These are phyloP conservation scores for Boletus tomentosulus DNA, from an alignment of 768 basidiomycete genomes.

Conservation along the genomic window DNA sequence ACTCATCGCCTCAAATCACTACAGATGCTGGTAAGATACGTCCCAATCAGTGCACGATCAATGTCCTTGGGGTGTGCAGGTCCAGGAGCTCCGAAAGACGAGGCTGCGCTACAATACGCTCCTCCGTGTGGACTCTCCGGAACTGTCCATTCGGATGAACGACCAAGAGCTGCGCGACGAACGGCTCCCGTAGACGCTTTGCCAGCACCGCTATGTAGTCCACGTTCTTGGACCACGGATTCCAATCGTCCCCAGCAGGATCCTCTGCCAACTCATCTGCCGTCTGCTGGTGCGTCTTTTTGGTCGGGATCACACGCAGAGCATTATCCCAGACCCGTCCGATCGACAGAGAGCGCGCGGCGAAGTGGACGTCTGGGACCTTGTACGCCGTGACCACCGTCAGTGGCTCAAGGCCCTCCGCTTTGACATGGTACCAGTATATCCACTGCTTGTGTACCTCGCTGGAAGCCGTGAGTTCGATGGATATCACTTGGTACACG, in stretches of 20 bases:
- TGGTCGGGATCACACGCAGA: conserved; percentile 7
- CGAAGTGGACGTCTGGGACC: neutral
- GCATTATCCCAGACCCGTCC: conserved; percentile 25
- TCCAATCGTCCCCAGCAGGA: neutral
- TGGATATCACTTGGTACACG: conserved; percentile 18
- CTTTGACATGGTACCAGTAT: conserved; percentile 20
- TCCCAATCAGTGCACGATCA: conserved; percentile 17
- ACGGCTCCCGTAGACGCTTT: conserved; percentile 16
- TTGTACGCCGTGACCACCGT: conserved; percentile 12
- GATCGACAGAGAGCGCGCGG: conserved; percentile 12
- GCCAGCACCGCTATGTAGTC: conserved; percentile 9
- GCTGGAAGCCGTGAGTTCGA: conserved; percentile 4
- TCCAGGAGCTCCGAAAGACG: conserved; percentile 10
- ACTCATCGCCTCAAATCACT: neutral
- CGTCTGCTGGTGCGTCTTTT: neutral
- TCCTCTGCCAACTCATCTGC: neutral
- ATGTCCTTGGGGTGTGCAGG: conserved; percentile 16
- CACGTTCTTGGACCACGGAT: conserved; percentile 14
- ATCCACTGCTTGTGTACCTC: conserved; percentile 9
- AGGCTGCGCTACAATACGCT: conserved; percentile 20
- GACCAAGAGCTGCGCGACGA: conserved; percentile 23
- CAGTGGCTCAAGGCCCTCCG: conserved; percentile 15
- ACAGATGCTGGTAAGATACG: neutral
- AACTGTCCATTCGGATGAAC: conserved; percentile 19
- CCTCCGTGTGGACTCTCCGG: conserved; percentile 20